These are phyloP conservation scores for Reticulascus tulasneorum DNA, from an alignment of 2,329 filamentous ascomycete species.

Conservation along the genomic window DNA sequence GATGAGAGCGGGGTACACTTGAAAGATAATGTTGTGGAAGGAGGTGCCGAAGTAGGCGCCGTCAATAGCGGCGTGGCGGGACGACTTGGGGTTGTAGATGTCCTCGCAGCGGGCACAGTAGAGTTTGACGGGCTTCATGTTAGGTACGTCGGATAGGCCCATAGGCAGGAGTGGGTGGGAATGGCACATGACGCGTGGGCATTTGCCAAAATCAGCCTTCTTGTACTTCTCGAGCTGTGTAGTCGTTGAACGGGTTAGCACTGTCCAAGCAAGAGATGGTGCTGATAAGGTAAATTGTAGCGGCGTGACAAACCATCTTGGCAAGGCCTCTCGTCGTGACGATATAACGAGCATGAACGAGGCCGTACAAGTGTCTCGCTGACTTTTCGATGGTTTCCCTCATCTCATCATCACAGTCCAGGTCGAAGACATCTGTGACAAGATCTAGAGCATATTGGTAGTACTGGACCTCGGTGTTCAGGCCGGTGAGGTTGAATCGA, in stretches of 20 bases:
- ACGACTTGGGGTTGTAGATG: conserved; percentile 97
- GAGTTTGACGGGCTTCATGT: conserved; percentile 87
- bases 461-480: conserved; percentile 97
- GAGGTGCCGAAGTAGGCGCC: conserved; percentile 97
- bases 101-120: conserved; percentile 98
- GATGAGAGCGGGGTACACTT: conserved; percentile 89
- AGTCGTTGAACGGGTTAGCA: not conserved
- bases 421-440: conserved; percentile 96
- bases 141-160: conserved; percentile 86
- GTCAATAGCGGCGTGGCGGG: conserved; percentile 90
- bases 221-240: conserved; percentile 95
- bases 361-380: conserved; percentile 87
- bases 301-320: conserved; percentile 75
- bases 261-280: not conserved
- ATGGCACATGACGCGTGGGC: conserved; percentile 91
- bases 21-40: conserved; percentile 98
- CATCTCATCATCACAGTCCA: conserved; percentile 98
- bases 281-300: not conserved
- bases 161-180: conserved; percentile 91
- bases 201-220: conserved; percentile 96
- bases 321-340: conserved; percentile 89
- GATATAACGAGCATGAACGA: conserved; percentile 95
- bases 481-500: conserved; percentile 93
- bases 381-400: conserved; percentile 97
- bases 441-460: conserved; percentile 98